Base-by-base conservation (phyloP, 2,329 filamentous ascomycete species). In the Pseudogymnoascus sp. region DNA sequence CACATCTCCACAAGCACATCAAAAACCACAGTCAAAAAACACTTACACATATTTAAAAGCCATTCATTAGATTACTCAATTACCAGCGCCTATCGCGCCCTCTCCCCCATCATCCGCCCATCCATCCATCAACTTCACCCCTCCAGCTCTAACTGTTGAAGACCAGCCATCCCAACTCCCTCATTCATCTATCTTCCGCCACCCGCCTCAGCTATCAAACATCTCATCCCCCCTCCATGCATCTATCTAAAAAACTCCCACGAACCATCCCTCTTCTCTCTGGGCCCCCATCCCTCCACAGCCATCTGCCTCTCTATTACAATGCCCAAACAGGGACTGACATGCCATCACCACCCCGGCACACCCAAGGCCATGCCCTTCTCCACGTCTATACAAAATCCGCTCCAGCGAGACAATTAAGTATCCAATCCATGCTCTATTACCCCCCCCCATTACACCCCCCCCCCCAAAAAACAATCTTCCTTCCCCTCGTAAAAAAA, bases 41-140 rank as follows among this genome's bases (percentile, higher is more conserved):
- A n/a, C 21, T 10, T 6, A 16, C 4, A 10, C 14, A 16, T 51
- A 23, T 28, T 51, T 6, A 51, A 28, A 8, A 28, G 19, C 43
- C 41, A 48, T 37, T 41, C n/a, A 41, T 51, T 51, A 51, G 45
- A 51, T 51, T 51, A 28, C 21, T 51, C 45, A n/a, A 51, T 51
- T 51, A 51, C 23, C 23, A 51, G 23, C 45, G 45, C 23, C 23
- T 11, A 28, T 1, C 7, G 45, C 45, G 45, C 45, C n/a, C 14
- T 14, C 43, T 6, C 45, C 23, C 13, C 21, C 45, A 28, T 16
- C 45, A 28, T 28, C 23, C 13, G n/a, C 14, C 45, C 23, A 51
- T 6, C 23, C 19, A 51, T 5, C 14, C 19, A 28, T 51, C 13
- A 6, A 25, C 21, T 13, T 21, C n/a, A n/a, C 21, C 7, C 8